These are phyloP conservation scores for Peribolospora kevripleyi DNA, from an alignment of 768 basidiomycete species.

Conservation along the genomic window DNA sequence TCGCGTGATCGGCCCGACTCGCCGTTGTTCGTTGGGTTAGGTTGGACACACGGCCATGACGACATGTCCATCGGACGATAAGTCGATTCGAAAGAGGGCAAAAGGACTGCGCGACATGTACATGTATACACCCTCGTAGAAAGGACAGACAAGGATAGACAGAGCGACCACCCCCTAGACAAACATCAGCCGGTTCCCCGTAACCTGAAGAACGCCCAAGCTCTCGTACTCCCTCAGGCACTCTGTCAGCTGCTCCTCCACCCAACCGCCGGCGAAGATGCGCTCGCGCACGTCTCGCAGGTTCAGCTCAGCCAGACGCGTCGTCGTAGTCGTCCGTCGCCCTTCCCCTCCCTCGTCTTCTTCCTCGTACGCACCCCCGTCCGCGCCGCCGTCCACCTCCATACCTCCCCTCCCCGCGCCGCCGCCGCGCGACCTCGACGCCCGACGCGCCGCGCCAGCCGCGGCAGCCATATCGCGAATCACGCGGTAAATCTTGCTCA, in stretches of 20 bases:
- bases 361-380: conserved; percentile 20
- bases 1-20: too few species aligned
- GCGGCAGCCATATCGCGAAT: conserved; percentile 54
- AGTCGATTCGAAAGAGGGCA: neutral
- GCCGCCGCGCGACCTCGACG: conserved; percentile 8
- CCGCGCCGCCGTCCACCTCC: conserved; percentile 15
- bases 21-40: too few species aligned
- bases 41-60: neutral
- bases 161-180: too few species aligned
- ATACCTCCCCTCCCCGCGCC: conserved; percentile 14
- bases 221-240: neutral
- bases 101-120: conserved; percentile 6
- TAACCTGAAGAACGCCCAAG: too few species aligned
- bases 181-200: neutral
- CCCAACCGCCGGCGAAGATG: conserved; percentile 65
- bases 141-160: neutral
- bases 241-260: conserved; percentile 45
- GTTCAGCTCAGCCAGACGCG: conserved; percentile 40
- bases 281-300: conserved; percentile 73
- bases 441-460: conserved; percentile 1
- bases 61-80: neutral
- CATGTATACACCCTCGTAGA: conserved; percentile 11
- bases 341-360: conserved; percentile 19
- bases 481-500: conserved; percentile 67
- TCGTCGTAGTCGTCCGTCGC: conserved; percentile 34